Percentiles rank a stretch among this genome's conserved stretches.
These are phyloP conservation scores for Leccinum laetum DNA, from an alignment of 1,284 basidiomycete species.

Conservation along the genomic window DNA sequence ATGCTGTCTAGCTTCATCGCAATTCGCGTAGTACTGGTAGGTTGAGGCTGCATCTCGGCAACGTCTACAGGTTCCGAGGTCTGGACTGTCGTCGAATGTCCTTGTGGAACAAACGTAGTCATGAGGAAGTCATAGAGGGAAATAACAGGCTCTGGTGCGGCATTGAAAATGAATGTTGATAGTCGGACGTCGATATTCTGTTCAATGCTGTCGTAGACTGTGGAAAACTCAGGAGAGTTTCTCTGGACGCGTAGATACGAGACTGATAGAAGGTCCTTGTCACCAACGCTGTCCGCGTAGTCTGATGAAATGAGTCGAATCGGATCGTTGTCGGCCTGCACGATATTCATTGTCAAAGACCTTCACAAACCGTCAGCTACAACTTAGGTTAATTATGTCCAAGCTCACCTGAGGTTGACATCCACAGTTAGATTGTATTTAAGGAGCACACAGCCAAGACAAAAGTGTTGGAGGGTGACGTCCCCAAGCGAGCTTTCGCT, in stretches of 20 bases:
- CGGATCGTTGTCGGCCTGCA: constrained; percentile 58
- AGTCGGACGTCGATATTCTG: constrained; percentile 89
- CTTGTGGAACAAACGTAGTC: constrained; percentile 84
- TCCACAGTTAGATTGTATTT: constrained; percentile 91
- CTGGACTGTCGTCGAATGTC: constrained; percentile 11
- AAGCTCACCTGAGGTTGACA: constrained; percentile 71
- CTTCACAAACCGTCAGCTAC: constrained; percentile 36
- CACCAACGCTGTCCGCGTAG: constrained; percentile 43
- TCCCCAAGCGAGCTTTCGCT: constrained; percentile 78
- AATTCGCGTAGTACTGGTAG: constrained; percentile 75
- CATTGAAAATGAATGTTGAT: constrained; percentile 91
- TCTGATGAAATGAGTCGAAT: constrained; percentile 81
- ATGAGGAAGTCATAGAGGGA: constrained; percentile 97
- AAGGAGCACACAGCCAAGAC: constrained; percentile 70
- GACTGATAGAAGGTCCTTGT: constrained; percentile 82
- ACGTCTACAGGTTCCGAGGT: constrained; percentile 14
- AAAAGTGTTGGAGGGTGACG: constrained; percentile 82
- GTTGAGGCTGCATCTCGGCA: constrained; percentile 16
- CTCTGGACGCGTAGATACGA: constrained; percentile 83
- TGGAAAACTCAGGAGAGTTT: constrained; percentile 86
- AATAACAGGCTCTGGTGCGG: constrained; percentile 91
- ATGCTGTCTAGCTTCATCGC: constrained; percentile 88
- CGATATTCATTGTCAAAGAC: constrained; percentile 69
- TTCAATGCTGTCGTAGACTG: constrained; percentile 85
- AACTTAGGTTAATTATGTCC: neutral